These are phyloP conservation scores for Macroventuria anomochaeta DNA, from an alignment of 2,329 filamentous ascomycete genomes.

Conservation along the genomic window DNA sequence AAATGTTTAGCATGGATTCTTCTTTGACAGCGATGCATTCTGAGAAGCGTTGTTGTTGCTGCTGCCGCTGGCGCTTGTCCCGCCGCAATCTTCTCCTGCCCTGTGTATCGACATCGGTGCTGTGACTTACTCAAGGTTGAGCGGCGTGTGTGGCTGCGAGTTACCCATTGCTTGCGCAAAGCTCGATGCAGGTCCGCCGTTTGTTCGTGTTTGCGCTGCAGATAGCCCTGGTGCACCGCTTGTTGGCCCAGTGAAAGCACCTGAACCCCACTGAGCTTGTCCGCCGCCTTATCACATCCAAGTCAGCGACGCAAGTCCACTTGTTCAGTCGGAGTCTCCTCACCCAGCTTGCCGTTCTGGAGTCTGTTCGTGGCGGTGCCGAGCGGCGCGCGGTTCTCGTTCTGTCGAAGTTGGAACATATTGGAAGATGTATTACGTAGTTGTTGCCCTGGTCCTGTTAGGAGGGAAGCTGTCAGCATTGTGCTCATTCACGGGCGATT, in stretches of 20 bases:
- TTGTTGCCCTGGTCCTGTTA: constrained; percentile 57
- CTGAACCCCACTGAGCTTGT: constrained; percentile 57
- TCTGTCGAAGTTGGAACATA: constrained; percentile 58
- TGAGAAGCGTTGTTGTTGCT: background rate
- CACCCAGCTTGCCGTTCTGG: constrained; percentile 63
- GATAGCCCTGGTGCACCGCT: constrained; percentile 60
- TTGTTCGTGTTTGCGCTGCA: constrained; percentile 58
- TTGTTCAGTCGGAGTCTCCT: constrained; percentile 14
- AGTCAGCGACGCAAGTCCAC: constrained; percentile 27
- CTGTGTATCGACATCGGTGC: background rate
- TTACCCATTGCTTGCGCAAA: constrained; percentile 64
- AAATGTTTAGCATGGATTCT: constrained; percentile 31
- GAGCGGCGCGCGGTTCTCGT: constrained; percentile 56
- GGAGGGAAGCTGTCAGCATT: constrained; percentile 19
- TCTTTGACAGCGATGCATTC: background rate
- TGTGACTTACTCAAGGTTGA: constrained; percentile 63
- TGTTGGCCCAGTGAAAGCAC: constrained; percentile 60
- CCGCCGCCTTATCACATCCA: constrained; percentile 53
- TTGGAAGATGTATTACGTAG: constrained; percentile 60
- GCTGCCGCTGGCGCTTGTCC: background rate
- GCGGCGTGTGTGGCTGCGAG: constrained; percentile 60
- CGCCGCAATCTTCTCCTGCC: background rate
- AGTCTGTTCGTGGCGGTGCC: constrained; percentile 54
- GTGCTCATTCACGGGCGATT: constrained; percentile 2
- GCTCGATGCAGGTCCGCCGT: constrained; percentile 57